Conservation (phyloP, 305 asterid genomes). For the Fraxinus greggii region DNA sequence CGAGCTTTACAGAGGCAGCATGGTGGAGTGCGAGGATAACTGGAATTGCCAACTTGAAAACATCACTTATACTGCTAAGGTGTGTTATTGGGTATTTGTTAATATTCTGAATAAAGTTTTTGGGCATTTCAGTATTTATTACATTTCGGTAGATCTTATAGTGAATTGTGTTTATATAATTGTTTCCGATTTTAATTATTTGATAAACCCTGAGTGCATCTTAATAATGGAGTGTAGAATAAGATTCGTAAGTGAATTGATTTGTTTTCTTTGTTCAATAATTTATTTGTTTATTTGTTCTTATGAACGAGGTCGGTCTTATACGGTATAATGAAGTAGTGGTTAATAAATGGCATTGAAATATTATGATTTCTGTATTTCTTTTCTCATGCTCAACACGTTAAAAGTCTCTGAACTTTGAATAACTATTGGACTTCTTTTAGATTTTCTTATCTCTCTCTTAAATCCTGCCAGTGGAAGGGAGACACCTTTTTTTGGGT, state of each 20-base stretch:
- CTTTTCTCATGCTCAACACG: not conserved
- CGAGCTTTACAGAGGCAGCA: constrained; percentile 84
- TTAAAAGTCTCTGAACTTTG: not conserved
- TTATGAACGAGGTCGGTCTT: not conserved
- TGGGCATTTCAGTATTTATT: not conserved
- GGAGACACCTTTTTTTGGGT: not conserved
- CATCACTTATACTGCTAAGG: constrained; percentile 83
- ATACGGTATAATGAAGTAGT: not conserved
- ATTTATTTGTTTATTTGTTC: not conserved
- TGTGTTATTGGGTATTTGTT: constrained; percentile 11
- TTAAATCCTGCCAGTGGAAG: not conserved
- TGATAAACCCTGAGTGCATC: not conserved
- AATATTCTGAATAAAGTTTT: not conserved
- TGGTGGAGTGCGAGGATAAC: constrained; percentile 92
- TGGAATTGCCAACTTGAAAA: constrained; percentile 93
- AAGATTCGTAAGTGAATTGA: not conserved
- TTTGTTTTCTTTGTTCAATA: not conserved
- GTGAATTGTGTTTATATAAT: not conserved
- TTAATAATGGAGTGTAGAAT: not conserved
- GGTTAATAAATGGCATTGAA: not conserved
- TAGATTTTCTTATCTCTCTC: not conserved
- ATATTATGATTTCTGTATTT: not conserved
- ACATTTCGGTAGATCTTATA: not conserved
- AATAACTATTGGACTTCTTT: not conserved
- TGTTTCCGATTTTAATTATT: not conserved